A percentile compares a stretch with the other conserved stretches of the same genome.
Conservation (phyloP, 305 asterid genomes). For the Fraxinus sp. region DNA sequence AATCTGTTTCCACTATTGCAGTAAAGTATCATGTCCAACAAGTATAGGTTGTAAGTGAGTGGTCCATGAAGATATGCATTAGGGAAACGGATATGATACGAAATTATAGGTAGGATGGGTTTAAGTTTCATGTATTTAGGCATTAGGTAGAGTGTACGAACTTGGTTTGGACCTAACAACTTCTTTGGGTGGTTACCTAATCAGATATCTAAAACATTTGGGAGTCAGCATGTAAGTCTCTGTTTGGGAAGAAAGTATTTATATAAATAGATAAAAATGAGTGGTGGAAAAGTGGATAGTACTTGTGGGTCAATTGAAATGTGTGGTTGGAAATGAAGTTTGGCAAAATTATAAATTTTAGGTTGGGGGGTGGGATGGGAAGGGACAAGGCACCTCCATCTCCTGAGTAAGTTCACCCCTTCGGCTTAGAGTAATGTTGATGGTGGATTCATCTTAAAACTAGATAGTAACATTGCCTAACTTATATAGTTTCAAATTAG, state of each 20-base stretch:
- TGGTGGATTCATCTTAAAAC: background rate
- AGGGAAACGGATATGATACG: background rate
- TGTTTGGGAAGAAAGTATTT: no score
- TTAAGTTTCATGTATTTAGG: background rate
- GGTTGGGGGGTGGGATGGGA: no score
- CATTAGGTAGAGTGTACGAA: background rate
- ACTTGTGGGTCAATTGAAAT: background rate
- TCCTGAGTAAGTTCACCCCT: background rate
- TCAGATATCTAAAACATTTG: background rate
- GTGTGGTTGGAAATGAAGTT: background rate
- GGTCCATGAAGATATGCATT: background rate
- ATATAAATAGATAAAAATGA: no score
- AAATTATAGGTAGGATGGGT: background rate
- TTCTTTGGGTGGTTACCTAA: background rate
- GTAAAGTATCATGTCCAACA: background rate
- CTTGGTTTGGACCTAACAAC: background rate
- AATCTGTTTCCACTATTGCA: background rate
- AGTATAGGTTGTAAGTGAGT: background rate
- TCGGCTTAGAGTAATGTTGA: background rate
- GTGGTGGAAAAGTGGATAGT: background rate
- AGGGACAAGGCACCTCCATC: no score
- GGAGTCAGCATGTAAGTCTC: background rate
- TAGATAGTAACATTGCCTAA: background rate
- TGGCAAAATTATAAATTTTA: background rate
- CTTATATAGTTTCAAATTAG: background rate